Conservation (phyloP, 768 basidiomycete species). For the Mycena galericulata region DNA sequence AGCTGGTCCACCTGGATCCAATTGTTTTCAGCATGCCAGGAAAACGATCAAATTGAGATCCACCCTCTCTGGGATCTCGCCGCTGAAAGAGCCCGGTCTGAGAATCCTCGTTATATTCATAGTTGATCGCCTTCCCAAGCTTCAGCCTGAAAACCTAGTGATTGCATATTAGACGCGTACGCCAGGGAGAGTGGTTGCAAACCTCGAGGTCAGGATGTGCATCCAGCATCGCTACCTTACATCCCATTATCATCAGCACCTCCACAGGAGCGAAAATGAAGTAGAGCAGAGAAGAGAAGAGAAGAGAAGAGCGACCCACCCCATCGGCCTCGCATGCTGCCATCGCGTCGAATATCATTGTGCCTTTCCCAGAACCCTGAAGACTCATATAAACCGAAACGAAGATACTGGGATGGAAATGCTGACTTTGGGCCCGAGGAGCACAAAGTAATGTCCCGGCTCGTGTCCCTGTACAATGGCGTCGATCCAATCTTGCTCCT, state of each 20-base stretch:
- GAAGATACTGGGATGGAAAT: constrained; percentile 10
- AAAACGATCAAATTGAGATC: constrained; percentile 13
- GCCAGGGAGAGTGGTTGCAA: not conserved
- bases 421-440: constrained; percentile 81
- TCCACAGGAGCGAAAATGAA: too few relatives aligned
- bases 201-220: constrained; percentile 91
- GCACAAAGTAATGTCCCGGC: constrained; percentile 77
- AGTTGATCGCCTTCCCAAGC: constrained; percentile 88
- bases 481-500: constrained; percentile 83
- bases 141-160: constrained; percentile 71
- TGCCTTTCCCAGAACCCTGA: constrained; percentile 85
- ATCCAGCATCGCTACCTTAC: constrained; percentile 83
- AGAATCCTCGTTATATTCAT: constrained; percentile 87
- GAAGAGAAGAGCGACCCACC: too few relatives aligned
- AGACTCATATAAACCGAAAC: not conserved
- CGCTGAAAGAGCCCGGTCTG: constrained; percentile 86
- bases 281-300: too few relatives aligned
- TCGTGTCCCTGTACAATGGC: constrained; percentile 81
- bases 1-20: constrained; percentile 70
- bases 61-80: constrained; percentile 86
- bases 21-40: constrained; percentile 14
- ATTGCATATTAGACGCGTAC: not conserved
- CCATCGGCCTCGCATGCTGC: constrained; percentile 71
- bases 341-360: constrained; percentile 90
- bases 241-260: too few relatives aligned